A percentile compares a stretch with the other conserved stretches of the same genome.
These are phyloP conservation scores for Lenzites betulinus DNA, from an alignment of 768 basidiomycete species.

Conservation along the genomic window DNA sequence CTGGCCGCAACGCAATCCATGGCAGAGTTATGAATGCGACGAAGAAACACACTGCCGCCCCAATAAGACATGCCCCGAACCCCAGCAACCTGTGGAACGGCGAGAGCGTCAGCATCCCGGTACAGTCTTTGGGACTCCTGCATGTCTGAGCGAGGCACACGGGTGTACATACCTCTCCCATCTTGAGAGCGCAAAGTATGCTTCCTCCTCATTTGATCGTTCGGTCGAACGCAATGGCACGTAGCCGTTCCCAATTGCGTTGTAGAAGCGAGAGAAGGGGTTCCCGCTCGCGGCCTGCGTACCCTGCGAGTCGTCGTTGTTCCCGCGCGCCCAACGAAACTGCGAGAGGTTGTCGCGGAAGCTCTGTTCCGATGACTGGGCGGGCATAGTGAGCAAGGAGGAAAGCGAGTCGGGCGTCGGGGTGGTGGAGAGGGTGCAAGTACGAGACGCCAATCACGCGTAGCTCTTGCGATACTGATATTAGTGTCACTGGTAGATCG, in stretches of 20 bases:
- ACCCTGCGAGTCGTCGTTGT: slow-evolving; percentile 67
- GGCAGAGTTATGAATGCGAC: slow-evolving; percentile 87
- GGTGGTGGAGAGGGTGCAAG: background rate
- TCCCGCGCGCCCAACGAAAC: slow-evolving; percentile 83
- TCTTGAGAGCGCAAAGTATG: slow-evolving; percentile 87
- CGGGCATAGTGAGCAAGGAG: slow-evolving; percentile 3
- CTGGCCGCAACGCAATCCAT: slow-evolving; percentile 68
- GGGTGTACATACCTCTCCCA: slow-evolving; percentile 91
- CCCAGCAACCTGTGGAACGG: slow-evolving; percentile 71
- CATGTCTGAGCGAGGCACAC: slow-evolving; percentile 34
- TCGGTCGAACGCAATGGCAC: slow-evolving; percentile 84
- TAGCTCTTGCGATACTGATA: too few species aligned
- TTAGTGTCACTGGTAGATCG: too few species aligned
- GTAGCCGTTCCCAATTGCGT: slow-evolving; percentile 81
- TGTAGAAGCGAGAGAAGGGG: slow-evolving; percentile 83
- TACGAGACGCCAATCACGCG: background rate
- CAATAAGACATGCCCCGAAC: slow-evolving; percentile 86
- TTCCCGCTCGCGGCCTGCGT: slow-evolving; percentile 34
- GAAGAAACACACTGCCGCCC: slow-evolving; percentile 92
- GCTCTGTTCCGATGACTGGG: slow-evolving; percentile 52
- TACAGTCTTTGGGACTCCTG: background rate
- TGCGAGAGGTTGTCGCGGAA: slow-evolving; percentile 79
- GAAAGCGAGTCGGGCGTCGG: background rate
- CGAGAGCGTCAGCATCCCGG: background rate
- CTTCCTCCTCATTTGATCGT: slow-evolving; percentile 91